Evolutionary conservation across 2,329 filamentous ascomycete genomes (phyloP), one percentile per base, ranked within the genome.

Genomic region (Nemania sp.): DNA sequence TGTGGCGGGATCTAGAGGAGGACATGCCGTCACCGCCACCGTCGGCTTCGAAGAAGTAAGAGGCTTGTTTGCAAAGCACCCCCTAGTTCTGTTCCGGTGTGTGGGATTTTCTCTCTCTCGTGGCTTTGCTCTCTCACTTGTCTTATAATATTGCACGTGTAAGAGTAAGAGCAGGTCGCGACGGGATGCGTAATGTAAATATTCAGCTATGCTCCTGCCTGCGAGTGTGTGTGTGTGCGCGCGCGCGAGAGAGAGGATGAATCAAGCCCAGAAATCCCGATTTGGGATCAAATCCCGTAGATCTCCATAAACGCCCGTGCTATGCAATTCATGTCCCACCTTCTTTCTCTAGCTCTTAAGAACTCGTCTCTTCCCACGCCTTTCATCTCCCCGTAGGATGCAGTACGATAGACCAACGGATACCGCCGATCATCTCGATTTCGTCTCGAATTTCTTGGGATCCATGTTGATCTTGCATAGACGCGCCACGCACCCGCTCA

Each of bases 401-500:
- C n/a, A n/a, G n/a, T n/a, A 13, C 20, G 20, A 13, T 18, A 34
- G 17, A 17, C 37, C 5, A 39, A 10, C 47, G 40, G 2, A 17
- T 42, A 13, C 7, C 21, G n/a, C 29, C 20, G n/a, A 37, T 50
- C 56, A 63, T 55, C 66, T 66, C 69, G 74, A 77, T 56, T 59
- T 63, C 1, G 59, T 60, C 68, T 82, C 81, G 73, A 97, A 97
- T 63, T 90, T 83, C 74, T 90, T 88, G 2, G 92, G 90, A 72
- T 96, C 91, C 94, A 99, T 98, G 76, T 97, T 97, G 75, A 98
- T 88, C 81, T 90, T 96, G 79, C 92, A 95, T 58, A 99, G 81
- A 70, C 94, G 88, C 15, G 91, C 92, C 20, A 99, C 84, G 73
- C 94, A 98, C 11, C 94, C 95, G 72, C 92, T 96, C 47, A 99